These are phyloP conservation scores for Austroboletus niveus DNA, from an alignment of 1,284 basidiomycete species.

Conservation along the genomic window DNA sequence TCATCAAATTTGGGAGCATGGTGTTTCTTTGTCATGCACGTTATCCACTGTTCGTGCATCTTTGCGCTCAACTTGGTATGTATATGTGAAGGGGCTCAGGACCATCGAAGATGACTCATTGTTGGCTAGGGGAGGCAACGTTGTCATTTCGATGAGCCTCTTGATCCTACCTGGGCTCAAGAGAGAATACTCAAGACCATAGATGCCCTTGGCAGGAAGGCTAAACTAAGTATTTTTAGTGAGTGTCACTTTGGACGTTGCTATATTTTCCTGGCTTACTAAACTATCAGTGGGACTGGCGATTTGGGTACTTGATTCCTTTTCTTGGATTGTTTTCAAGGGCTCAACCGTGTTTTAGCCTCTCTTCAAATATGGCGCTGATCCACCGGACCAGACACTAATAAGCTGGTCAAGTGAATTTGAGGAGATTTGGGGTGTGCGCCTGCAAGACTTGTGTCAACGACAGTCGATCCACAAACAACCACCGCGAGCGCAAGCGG, in stretches of 20 bases:
- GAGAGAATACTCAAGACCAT: constrained; percentile 58
- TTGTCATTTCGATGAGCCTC: constrained; percentile 25
- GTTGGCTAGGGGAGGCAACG: constrained; percentile 31
- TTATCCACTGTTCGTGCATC: constrained; percentile 61
- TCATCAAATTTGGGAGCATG: constrained; percentile 72
- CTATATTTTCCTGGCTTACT: constrained; percentile 5
- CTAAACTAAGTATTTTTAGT: constrained; percentile 67
- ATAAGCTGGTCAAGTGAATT: constrained; percentile 57
- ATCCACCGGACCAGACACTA: constrained; percentile 48
- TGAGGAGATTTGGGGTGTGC: constrained; percentile 62
- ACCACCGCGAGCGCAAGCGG: constrained; percentile 17
- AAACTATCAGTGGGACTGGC: constrained; percentile 53
- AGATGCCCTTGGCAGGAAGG: constrained; percentile 58
- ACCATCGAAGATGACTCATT: not conserved
- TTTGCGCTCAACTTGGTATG: constrained; percentile 64
- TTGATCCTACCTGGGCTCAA: constrained; percentile 49
- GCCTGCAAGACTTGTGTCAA: constrained; percentile 40
- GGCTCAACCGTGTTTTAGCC: constrained; percentile 40
- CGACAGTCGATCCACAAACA: constrained; percentile 13
- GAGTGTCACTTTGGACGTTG: constrained; percentile 32
- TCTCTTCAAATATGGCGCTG: constrained; percentile 61
- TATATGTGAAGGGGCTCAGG: constrained; percentile 10
- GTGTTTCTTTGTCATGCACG: constrained; percentile 74
- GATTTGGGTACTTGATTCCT: constrained; percentile 51
- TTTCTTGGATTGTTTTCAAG: not conserved